These are phyloP conservation scores for Phytopythium aichiense DNA, from an alignment of 352 stramenopile genomes.

Conservation along the genomic window DNA sequence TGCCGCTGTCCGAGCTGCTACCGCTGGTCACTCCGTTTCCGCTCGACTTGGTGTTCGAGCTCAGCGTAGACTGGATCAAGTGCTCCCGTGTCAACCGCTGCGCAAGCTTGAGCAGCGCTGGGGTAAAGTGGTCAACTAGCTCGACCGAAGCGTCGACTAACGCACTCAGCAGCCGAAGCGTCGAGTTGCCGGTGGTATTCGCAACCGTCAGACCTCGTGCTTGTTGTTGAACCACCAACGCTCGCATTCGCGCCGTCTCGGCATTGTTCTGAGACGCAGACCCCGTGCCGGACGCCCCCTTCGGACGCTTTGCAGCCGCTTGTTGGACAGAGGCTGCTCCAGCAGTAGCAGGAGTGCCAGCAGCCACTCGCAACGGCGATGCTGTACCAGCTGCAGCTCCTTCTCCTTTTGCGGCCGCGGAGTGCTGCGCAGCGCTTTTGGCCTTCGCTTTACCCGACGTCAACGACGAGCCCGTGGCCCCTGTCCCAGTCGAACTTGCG, in stretches of 20 bases:
- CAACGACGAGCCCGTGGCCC: constrained; percentile 7
- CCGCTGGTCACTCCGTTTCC: constrained; percentile 3
- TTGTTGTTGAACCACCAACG: constrained; percentile 43
- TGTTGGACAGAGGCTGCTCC: constrained; percentile 4
- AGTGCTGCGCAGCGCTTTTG: constrained; percentile 17
- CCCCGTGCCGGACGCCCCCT: constrained; percentile 28
- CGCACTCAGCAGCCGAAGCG: constrained; percentile 59
- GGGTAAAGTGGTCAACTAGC: constrained; percentile 77
- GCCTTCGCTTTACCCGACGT: constrained; percentile 30
- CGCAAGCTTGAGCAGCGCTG: constrained; percentile 74
- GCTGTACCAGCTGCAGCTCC: not conserved
- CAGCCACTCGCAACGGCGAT: constrained; percentile 5
- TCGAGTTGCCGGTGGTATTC: constrained; percentile 65
- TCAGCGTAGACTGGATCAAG: constrained; percentile 51
- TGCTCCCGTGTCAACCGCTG: constrained; percentile 84
- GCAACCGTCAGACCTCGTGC: constrained; percentile 32
- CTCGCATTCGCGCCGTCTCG: constrained; percentile 50
- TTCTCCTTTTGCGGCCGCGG: constrained; percentile 5
- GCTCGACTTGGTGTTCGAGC: constrained; percentile 11
- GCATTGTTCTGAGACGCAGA: constrained; percentile 38
- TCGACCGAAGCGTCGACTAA: constrained; percentile 56
- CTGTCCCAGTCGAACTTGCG: constrained; percentile 9
- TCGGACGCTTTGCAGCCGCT: constrained; percentile 31
- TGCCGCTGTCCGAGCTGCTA: constrained; percentile 5
- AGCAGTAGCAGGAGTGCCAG: not conserved